A percentile compares a stretch with the other conserved stretches of the same genome.
Conservation (phyloP, 495 filamentous ascomycete species). For the Penicillium cosmopolitanum region DNA sequence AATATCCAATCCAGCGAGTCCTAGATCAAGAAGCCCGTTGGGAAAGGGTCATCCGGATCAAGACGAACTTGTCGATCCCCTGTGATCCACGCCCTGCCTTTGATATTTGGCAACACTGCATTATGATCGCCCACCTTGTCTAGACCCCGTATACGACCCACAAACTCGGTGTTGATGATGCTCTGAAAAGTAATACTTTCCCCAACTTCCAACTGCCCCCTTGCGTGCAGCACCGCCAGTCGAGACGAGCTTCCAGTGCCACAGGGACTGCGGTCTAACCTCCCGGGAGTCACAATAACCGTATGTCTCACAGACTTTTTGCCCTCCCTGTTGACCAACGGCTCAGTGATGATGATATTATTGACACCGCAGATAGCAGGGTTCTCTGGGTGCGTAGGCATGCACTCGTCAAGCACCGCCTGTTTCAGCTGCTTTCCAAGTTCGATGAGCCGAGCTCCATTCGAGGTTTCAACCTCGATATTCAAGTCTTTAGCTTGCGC, state of each 20-base stretch:
- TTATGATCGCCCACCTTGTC: slow-evolving; percentile 28
- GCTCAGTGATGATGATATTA: slow-evolving; percentile 31
- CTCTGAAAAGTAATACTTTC: slow-evolving; percentile 36
- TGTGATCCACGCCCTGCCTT: slow-evolving; percentile 41
- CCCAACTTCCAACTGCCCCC: slow-evolving; percentile 28
- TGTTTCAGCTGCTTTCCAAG: slow-evolving; percentile 37
- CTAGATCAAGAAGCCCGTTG: slow-evolving; percentile 7
- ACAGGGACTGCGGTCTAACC: slow-evolving; percentile 43
- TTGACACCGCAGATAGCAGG: slow-evolving; percentile 31
- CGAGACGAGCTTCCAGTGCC: slow-evolving; percentile 41
- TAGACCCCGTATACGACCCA: slow-evolving; percentile 30
- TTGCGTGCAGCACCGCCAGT: slow-evolving; percentile 36
- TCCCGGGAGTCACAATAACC: slow-evolving; percentile 39
- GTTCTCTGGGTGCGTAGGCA: slow-evolving; percentile 41
- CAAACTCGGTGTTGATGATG: slow-evolving; percentile 36
- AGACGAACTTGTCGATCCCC: slow-evolving; percentile 36
- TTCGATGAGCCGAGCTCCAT: slow-evolving; percentile 27
- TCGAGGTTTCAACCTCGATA: slow-evolving; percentile 21
- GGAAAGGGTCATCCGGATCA: slow-evolving; percentile 38
- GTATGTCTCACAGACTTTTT: slow-evolving; percentile 30
- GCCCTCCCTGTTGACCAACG: slow-evolving; percentile 20
- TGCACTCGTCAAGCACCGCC: slow-evolving; percentile 26
- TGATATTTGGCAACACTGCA: slow-evolving; percentile 36
- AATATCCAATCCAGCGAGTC: background rate
- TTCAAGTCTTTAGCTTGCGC: slow-evolving; percentile 34